Conservation (phyloP, 768 basidiomycete species). For the Mrakia frigida region DNA sequence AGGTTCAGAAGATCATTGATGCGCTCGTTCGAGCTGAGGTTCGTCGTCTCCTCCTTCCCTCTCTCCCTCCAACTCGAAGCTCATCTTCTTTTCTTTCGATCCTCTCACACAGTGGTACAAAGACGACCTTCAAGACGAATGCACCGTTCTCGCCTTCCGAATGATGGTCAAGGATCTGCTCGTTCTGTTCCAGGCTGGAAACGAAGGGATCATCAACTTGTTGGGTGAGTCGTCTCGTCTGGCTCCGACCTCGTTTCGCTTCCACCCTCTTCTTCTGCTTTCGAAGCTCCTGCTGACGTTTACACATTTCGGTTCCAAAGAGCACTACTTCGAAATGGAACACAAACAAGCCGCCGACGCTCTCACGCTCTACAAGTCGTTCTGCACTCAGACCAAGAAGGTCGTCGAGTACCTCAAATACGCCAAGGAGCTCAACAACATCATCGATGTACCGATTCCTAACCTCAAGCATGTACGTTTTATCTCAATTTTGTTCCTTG, state of each 20-base stretch:
- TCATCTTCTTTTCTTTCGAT: neutral
- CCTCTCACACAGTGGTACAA: slow-evolving; percentile 67
- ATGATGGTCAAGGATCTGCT: slow-evolving; percentile 96
- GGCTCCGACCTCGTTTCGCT: neutral
- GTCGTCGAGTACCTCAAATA: slow-evolving; percentile 83
- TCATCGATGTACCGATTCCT: slow-evolving; percentile 89
- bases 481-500: no score
- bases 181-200: slow-evolving; percentile 90
- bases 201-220: slow-evolving; percentile 73
- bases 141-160: slow-evolving; percentile 77
- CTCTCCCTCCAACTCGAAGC: slow-evolving; percentile 3
- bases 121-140: slow-evolving; percentile 86
- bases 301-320: slow-evolving; percentile 41
- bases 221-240: slow-evolving; percentile 45
- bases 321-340: slow-evolving; percentile 98
- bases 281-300: no score
- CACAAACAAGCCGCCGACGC: slow-evolving; percentile 83
- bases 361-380: slow-evolving; percentile 80
- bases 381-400: slow-evolving; percentile 89
- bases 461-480: slow-evolving; percentile 69
- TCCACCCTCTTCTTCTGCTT: neutral
- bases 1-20: slow-evolving; percentile 86
- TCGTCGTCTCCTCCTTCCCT: slow-evolving; percentile 42
- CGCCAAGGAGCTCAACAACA: slow-evolving; percentile 85
- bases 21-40: slow-evolving; percentile 80